Evolutionary conservation across 257 asterid genomes (phyloP).

Genomic region (Solanum pimpinellifolium): DNA sequence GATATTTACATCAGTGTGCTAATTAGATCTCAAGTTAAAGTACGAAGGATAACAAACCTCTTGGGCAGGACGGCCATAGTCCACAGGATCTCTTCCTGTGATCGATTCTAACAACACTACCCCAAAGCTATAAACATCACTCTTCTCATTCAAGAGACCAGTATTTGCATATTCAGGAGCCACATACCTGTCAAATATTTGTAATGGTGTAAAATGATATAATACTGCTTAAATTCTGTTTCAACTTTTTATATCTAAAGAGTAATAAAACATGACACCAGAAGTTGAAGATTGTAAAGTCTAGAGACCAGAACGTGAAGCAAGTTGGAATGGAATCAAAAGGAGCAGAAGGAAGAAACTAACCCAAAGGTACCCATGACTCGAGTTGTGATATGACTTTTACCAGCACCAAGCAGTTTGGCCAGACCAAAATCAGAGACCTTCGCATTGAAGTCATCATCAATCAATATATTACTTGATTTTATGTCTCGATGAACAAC

Average conservation of each 20-base stretch:
- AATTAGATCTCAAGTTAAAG: not conserved
- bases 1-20: not conserved
- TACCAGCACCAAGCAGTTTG: slow-evolving; percentile 87
- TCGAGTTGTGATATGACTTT: slow-evolving; percentile 87
- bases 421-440: slow-evolving; percentile 97
- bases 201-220: not conserved
- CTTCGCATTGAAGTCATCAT: slow-evolving; percentile 79
- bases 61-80: slow-evolving; percentile 83
- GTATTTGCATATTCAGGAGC: slow-evolving; percentile 98
- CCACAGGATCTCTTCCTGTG: slow-evolving; percentile 97
- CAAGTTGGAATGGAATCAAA: not conserved
- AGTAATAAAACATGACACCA: not conserved
- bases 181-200: slow-evolving; percentile 52
- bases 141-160: slow-evolving; percentile 88
- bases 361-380: slow-evolving; percentile 99
- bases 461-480: slow-evolving; percentile 89
- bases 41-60: slow-evolving; percentile 39
- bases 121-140: slow-evolving; percentile 93
- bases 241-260: not conserved
- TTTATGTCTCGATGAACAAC: slow-evolving; percentile 93
- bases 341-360: slow-evolving; percentile 11
- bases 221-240: not conserved
- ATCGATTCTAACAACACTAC: slow-evolving; percentile 80
- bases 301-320: not conserved
- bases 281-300: not conserved